Base-by-base conservation (phyloP, 495 filamentous ascomycete genomes). In the Thozetella sp. region DNA sequence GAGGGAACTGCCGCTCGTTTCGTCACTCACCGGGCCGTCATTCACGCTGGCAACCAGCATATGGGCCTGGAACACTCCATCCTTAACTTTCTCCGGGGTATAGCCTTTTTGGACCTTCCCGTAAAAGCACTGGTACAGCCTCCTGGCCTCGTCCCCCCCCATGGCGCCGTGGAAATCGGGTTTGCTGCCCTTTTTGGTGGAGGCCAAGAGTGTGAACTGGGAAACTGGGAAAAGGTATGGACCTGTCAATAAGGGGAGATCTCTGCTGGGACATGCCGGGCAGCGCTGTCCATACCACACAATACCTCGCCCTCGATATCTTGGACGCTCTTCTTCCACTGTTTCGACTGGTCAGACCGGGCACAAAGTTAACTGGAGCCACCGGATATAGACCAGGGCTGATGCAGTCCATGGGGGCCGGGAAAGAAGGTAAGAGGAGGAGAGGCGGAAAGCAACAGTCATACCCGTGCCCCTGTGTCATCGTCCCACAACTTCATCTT, bases 11-110 rank as follows among this genome's bases (percentile, higher is more conserved):
- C 30, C 34, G 43, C 22, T 26, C 23, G 9, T 15, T n/a, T 4
- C 4, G n/a, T 3, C 61, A 57, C 91, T 85, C 82, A 97, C 93
- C 71, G 93, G 93, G 57, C 93, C 94, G 70, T 98, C 93, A 65
- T 98, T 98, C 34, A 96, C 88, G 23, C 97, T 70, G 59, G 90
- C 90, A 58, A 97, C 95, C 66, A 97, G 90, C 95, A 98, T 99
- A 93, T 97, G 97, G 54, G 96, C 95, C 66, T 97, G 93, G 71
- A 98, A 99, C 34, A 97, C 87, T 15, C 96, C 96, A 68, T 98
- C 89, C 67, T 96, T 93, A 59, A 99, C 93, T 62, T 84, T 89
- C 17, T 93, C 92, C 9, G 85, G 71, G 3, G 76, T 71, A 70
- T 98, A 96, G 2, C 84, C 74, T 63, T 89, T 82, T 60, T 90